phyloP scores from a whole-genome alignment of 805 yeast species.

The Suhomyces prunicola region DNA sequence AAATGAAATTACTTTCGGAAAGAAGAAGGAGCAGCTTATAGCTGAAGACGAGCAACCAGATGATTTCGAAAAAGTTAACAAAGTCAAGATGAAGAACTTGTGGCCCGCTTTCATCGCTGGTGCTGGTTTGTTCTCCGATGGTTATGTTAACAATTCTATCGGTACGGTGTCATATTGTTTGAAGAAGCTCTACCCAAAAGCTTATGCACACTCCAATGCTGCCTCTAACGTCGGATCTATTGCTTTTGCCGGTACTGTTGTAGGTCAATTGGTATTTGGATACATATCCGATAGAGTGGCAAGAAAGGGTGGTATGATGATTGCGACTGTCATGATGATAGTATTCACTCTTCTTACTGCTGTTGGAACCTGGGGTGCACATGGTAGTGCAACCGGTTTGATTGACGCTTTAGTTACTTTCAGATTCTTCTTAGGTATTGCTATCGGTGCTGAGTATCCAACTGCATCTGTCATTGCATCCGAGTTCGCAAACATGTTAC shows the following conservation, averaged over 20 bases:
- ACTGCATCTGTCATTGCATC: slow-evolving; percentile 92
- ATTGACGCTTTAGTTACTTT: slow-evolving; percentile 80
- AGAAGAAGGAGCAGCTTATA: slow-evolving; percentile 18
- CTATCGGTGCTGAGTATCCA: slow-evolving; percentile 94
- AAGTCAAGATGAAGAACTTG: slow-evolving; percentile 21
- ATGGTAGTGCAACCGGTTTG: slow-evolving; percentile 67
- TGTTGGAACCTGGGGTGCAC: slow-evolving; percentile 66
- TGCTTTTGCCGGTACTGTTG: slow-evolving; percentile 88
- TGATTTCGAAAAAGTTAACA: slow-evolving; percentile 5
- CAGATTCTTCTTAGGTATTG: slow-evolving; percentile 85
- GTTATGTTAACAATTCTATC: slow-evolving; percentile 84
- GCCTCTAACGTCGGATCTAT: slow-evolving; percentile 79
- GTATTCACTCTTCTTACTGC: slow-evolving; percentile 75
- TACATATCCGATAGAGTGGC: slow-evolving; percentile 74
- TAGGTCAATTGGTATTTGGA: slow-evolving; percentile 83
- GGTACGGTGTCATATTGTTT: slow-evolving; percentile 75
- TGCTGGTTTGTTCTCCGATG: slow-evolving; percentile 91
- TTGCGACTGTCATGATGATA: slow-evolving; percentile 72
- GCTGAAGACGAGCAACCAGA: slow-evolving; percentile 12
- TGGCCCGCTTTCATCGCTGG: slow-evolving; percentile 55
- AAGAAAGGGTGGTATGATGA: slow-evolving; percentile 79
- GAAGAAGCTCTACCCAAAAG: slow-evolving; percentile 58
- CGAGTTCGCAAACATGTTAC: slow-evolving; percentile 77
- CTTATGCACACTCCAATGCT: slow-evolving; percentile 63
- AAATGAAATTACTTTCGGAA: slow-evolving; percentile 43